A percentile compares a stretch with the other conserved stretches of the same genome.
Conservation (phyloP, 2,329 filamentous ascomycete species). For the Xylaria sp. region DNA sequence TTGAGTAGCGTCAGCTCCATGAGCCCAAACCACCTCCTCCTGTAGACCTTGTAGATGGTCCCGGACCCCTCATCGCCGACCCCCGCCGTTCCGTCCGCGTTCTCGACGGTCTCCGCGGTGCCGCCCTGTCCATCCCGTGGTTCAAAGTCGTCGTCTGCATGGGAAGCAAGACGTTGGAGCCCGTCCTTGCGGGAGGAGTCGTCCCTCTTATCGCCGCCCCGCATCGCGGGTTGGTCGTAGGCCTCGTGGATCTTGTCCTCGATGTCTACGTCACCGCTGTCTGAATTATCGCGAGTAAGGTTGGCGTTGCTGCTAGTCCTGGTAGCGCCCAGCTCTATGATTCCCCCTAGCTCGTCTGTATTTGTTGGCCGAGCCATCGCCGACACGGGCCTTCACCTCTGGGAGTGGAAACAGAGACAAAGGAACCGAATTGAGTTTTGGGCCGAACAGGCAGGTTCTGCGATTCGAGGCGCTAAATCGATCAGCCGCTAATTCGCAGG, state of each 20-base stretch:
- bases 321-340: constrained; percentile 23
- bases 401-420: constrained; percentile 1
- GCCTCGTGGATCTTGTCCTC: constrained; percentile 41
- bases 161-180: constrained; percentile 42
- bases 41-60: constrained; percentile 65
- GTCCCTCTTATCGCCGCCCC: constrained; percentile 12
- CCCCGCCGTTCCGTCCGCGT: constrained; percentile 31
- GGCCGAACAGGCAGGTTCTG: neutral
- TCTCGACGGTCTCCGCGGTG: constrained; percentile 32
- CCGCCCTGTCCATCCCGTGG: neutral
- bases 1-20: constrained; percentile 87
- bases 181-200: constrained; percentile 28
- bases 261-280: constrained; percentile 29
- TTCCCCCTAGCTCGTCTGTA: neutral
- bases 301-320: constrained; percentile 10
- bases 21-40: constrained; percentile 89
- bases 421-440: neutral
- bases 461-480: neutral
- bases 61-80: constrained; percentile 35
- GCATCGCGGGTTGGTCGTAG: constrained; percentile 41
- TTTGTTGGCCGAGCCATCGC: constrained; percentile 18
- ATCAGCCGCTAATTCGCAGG: neutral
- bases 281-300: neutral
- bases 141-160: constrained; percentile 35
- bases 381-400: neutral